Base-by-base conservation (phyloP, 1,139 yeast species). In the Spathaspora sp. region DNA sequence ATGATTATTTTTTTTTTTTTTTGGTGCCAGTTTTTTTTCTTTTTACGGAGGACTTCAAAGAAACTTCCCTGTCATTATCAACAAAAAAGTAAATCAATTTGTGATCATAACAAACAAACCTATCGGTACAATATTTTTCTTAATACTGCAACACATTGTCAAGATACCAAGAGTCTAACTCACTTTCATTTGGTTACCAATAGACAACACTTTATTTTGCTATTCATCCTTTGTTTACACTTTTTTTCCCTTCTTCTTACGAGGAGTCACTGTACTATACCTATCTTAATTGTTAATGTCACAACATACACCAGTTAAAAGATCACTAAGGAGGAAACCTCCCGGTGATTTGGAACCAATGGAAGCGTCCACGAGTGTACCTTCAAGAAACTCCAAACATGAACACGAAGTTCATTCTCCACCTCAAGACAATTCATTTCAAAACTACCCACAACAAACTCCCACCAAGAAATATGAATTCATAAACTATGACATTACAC, bases 321-420 rank as follows among this genome's bases (percentile, higher is more conserved):
- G 54, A 47, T 50, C 61, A 26, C 51, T 64, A 47, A 56, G 67
- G 46, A 56, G 70, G 46, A 67, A 65, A 44, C 72, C 70, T 1
- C 70, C 71, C 8, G 15, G 31, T 13, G 39, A 29, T 13, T 15
- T 31, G 18, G 36, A 31, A 15, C 38, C 33, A 18, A 15, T 17
- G 46, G 13, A 10, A 13, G 2, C 11, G 11, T 27, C 31, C 7
- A 27, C n/a, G 13, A 27, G 13, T 8, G 13, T 27, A 11, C 31
- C 31, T n/a, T 10, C 31, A 27, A 27, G 11, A 10, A 27, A 11
- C 11, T 10, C 11, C 13, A 11, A 27, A 2, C 31, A 11, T 8
- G 6, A 10, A 8, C 13, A 27, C 7, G 13, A 27, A n/a, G n/a
- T n/a, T 27, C 31, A 8, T 5, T 5, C 31, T 6, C 31, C 11